Evolutionary conservation across 1,284 basidiomycete species (phyloP).

Genomic region (Apiotrichum brassicae): DNA sequence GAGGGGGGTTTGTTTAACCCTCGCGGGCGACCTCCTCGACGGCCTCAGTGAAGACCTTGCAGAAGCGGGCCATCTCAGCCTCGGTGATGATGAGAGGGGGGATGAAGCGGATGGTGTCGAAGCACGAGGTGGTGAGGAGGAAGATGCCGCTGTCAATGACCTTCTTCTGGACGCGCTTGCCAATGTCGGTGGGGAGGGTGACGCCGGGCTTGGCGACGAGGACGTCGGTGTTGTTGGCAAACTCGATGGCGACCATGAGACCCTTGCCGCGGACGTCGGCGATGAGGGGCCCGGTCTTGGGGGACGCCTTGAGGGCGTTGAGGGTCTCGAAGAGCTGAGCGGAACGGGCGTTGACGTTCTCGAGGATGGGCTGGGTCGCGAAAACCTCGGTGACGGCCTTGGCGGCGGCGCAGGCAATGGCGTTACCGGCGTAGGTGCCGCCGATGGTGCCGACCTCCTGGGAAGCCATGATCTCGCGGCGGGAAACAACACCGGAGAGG

Average conservation of each 20-base stretch:
- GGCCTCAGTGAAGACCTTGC: constrained; percentile 57
- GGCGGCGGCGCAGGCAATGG: constrained; percentile 80
- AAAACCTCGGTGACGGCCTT: constrained; percentile 73
- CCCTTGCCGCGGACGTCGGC: constrained; percentile 49
- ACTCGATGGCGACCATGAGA: constrained; percentile 46
- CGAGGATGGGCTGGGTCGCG: constrained; percentile 66
- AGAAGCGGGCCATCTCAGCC: constrained; percentile 58
- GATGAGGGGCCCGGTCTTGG: constrained; percentile 50
- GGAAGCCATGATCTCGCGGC: constrained; percentile 73
- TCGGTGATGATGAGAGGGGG: constrained; percentile 61
- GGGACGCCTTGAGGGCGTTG: constrained; percentile 41
- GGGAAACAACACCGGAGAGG: constrained; percentile 73
- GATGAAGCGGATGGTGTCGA: constrained; percentile 56
- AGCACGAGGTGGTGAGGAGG: constrained; percentile 51
- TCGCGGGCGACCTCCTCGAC: constrained; percentile 59
- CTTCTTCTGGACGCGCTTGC: constrained; percentile 66
- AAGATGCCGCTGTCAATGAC: constrained; percentile 78
- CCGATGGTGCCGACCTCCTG: constrained; percentile 77
- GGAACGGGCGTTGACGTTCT: constrained; percentile 70
- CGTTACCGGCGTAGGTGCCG: constrained; percentile 85
- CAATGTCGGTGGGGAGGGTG: constrained; percentile 58
- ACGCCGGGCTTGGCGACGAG: constrained; percentile 37
- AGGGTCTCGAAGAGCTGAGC: constrained; percentile 63
- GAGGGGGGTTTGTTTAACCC: too few relatives aligned
- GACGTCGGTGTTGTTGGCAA: constrained; percentile 23